Conservation (phyloP, 2,329 filamentous ascomycete species). For the Aspergillus proliferans region DNA sequence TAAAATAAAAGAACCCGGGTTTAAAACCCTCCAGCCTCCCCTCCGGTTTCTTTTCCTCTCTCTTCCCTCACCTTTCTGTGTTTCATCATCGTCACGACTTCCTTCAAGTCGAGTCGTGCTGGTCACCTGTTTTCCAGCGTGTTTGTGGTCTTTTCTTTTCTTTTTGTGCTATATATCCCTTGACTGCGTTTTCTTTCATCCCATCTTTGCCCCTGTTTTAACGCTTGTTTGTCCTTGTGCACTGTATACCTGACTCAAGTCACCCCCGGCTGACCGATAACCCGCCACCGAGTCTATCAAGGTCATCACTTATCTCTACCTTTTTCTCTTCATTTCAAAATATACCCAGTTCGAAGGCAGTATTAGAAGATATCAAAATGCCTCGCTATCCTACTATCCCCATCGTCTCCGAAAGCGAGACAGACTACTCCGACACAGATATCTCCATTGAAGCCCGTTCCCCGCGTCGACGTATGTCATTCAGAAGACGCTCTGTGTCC, state of each 20-base stretch:
- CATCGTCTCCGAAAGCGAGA: slow-evolving; percentile 20
- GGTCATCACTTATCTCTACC: slow-evolving; percentile 1
- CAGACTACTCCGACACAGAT: slow-evolving; percentile 31
- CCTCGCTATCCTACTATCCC: slow-evolving; percentile 7
- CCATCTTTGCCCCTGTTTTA: no score
- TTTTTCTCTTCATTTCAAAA: slow-evolving; percentile 1
- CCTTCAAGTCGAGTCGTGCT: not conserved
- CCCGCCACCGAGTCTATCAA: no score
- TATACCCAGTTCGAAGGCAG: not conserved
- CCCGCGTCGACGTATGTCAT: slow-evolving; percentile 13
- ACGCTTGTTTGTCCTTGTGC: no score
- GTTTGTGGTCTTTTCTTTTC: slow-evolving; percentile 3
- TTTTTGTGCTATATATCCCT: not conserved
- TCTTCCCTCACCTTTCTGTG: not conserved
- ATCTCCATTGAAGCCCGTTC: slow-evolving; percentile 22
- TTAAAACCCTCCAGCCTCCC: not conserved
- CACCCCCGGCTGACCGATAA: no score
- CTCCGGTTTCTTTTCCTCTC: not conserved
- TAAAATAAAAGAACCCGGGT: not conserved
- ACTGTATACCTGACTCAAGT: no score
- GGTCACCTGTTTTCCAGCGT: not conserved
- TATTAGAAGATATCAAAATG: not conserved
- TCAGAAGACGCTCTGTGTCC: slow-evolving; percentile 28
- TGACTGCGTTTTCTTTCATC: no score
- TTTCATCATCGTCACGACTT: not conserved